Evolutionary conservation across 805 yeast genomes (phyloP), one percentile per base, ranked within the genome.

Genomic region (Komagataella pastoris): DNA sequence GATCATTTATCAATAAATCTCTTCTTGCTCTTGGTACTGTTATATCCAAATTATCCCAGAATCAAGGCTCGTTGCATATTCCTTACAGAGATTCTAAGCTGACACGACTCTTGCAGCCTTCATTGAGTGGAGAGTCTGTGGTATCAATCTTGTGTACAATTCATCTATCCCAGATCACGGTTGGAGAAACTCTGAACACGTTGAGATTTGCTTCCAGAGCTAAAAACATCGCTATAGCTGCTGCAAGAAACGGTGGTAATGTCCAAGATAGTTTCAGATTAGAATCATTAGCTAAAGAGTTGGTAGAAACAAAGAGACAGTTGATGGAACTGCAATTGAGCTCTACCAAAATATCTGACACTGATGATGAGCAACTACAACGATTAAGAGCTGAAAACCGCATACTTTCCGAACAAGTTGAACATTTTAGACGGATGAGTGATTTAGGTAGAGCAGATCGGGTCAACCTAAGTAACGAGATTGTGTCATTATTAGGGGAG

Each of bases 51-150:
- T 71, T 91, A 44, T 73, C 70, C 14, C 64, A 62, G 48, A 52
- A 56, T 36, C 50, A 1, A 48, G 64, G 18, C 43, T 63, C 64
- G 19, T 80, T 77, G 12, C 97, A 93, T 62, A 78, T 93, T 43
- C 97, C 97, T 0, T 91, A 88, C 67, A 73, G 99, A 63, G 98
- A 91, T 64, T 88, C 96, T 3, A 91, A 91, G 62, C 76, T 91
- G 53, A 91, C 99, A 0, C 72, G 99, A 53, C 69, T 91, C 36
- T 68, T 91, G 52, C 98, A 93, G 65, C 97, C 97, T 1, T 93
- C 97, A 0, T 71, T 91, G 44, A 83, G 93, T 30, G 98, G 98
- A 1, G 78, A 83, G 36, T 82, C 96, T 1, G 73, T 89, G 43
- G 89, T 91, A 14, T 80, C 88, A 50, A 83, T 93, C 4, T 73